Evolutionary conservation across 306 rosid species (phyloP).

Genomic region (Vicia faba): DNA sequence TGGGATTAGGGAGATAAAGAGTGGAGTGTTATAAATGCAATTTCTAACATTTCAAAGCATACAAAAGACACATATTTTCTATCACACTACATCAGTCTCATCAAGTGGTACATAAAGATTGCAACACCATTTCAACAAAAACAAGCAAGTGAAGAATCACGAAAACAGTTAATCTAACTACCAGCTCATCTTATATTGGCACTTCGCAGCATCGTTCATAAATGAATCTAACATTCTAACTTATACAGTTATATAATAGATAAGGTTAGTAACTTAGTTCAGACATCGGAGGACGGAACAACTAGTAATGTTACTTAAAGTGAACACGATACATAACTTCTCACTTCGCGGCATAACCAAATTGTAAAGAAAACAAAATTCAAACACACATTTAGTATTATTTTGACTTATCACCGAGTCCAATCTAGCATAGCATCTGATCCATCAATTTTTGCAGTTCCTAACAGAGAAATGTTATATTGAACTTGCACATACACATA

Average conservation of each 20-base stretch:
- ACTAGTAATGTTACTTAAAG: not conserved
- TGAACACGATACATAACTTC: not conserved
- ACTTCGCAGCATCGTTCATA: conserved; percentile 2
- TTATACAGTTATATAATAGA: not conserved
- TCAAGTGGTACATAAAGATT: conserved; percentile 20
- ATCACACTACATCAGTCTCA: conserved; percentile 9
- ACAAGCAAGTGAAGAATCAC: not conserved
- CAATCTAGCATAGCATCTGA: not conserved
- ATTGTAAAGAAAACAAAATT: not conserved
- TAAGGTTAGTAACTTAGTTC: too few species aligned
- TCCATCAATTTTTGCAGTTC: conserved; percentile 7
- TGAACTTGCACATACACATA: not conserved
- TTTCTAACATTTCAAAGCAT: conserved; percentile 15
- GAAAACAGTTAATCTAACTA: conserved; percentile 15
- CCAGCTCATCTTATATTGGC: conserved; percentile 1
- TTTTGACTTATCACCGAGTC: not conserved
- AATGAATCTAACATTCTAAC: conserved; percentile 18
- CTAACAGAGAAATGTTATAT: not conserved
- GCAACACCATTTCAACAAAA: conserved; percentile 12
- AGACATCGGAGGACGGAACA: conserved; percentile 4
- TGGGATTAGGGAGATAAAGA: not conserved
- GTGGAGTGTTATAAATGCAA: conserved; percentile 4
- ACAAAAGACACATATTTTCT: conserved; percentile 17
- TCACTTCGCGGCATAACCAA: not conserved
- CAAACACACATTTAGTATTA: not conserved